Percentiles rank a stretch among this genome's conserved stretches.
Evolutionary conservation across 257 asterid genomes (phyloP).

Genomic region (Solanum ossicruentum): DNA sequence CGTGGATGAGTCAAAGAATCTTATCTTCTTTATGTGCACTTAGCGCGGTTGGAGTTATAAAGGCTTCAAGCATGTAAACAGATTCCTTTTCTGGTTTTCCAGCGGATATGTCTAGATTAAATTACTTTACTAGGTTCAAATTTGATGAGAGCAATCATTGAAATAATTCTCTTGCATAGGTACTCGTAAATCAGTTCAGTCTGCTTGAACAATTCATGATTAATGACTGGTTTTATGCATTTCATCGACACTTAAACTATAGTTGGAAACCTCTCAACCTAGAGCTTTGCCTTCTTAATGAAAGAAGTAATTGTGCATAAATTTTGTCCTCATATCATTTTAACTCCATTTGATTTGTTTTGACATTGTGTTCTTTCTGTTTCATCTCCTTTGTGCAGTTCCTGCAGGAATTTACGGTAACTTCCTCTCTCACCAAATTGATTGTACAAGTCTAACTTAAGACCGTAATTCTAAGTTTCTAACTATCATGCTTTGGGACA

Average conservation of each 20-base stretch:
- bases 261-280: neutral
- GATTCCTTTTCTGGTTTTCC: neutral
- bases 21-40: neutral
- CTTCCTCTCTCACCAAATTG: neutral
- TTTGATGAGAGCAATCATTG: neutral
- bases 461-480: neutral
- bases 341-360: constrained; percentile 10
- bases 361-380: constrained; percentile 18
- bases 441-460: neutral
- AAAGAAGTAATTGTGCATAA: neutral
- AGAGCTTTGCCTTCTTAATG: neutral
- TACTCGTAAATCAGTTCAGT: neutral
- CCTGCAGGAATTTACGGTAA: constrained; percentile 95
- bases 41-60: neutral
- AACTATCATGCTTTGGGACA: constrained; percentile 17
- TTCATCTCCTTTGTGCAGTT: constrained; percentile 39
- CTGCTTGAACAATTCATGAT: neutral
- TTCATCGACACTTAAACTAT: neutral
- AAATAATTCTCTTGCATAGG: neutral
- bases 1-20: neutral
- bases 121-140: neutral
- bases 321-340: neutral
- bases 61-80: neutral
- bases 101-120: neutral
- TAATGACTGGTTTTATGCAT: neutral